Percentiles rank a stretch among this genome's conserved stretches.
Evolutionary conservation across 2,329 filamentous ascomycete genomes (phyloP).

Genomic region (Cladosporium phlei): DNA sequence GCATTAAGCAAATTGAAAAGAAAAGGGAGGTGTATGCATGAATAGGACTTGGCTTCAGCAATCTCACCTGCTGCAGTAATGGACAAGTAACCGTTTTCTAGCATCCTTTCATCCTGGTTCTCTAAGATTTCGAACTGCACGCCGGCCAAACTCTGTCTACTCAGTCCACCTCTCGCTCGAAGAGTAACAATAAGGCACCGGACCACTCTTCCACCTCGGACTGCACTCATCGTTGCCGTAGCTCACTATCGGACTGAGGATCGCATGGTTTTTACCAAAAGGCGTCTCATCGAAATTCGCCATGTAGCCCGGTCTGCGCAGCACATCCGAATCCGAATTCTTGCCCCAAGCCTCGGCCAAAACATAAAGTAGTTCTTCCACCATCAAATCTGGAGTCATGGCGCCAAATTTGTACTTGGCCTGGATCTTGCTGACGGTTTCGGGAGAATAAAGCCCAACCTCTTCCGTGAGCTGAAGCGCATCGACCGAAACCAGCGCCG

Average conservation of each 20-base stretch:
- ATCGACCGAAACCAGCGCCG: conserved; percentile 30
- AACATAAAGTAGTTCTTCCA: conserved; percentile 28
- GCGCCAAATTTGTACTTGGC: conserved; percentile 25
- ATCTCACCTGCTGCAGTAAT: no score
- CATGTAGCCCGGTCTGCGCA: conserved; percentile 20
- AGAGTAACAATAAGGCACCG: conserved; percentile 17
- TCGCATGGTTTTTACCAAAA: conserved; percentile 25
- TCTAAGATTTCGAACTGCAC: no score
- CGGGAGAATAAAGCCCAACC: conserved; percentile 31
- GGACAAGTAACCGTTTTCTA: no score
- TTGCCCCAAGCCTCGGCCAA: conserved; percentile 28
- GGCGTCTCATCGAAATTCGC: conserved; percentile 20
- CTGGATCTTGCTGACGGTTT: conserved; percentile 26
- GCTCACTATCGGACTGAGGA: conserved; percentile 26
- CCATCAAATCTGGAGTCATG: conserved; percentile 29
- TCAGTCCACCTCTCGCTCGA: not conserved
- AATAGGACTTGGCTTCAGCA: no score
- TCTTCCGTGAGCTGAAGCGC: conserved; percentile 30
- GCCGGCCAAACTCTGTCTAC: no score
- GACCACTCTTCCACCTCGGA: conserved; percentile 16
- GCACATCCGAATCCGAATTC: conserved; percentile 21
- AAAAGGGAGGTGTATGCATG: no score
- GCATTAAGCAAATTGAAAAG: no score
- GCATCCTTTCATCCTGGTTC: no score
- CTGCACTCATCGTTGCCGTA: conserved; percentile 16